These are phyloP conservation scores for Cutaneotrichosporon sp. DNA, from an alignment of 1,284 basidiomycete genomes.

Conservation along the genomic window DNA sequence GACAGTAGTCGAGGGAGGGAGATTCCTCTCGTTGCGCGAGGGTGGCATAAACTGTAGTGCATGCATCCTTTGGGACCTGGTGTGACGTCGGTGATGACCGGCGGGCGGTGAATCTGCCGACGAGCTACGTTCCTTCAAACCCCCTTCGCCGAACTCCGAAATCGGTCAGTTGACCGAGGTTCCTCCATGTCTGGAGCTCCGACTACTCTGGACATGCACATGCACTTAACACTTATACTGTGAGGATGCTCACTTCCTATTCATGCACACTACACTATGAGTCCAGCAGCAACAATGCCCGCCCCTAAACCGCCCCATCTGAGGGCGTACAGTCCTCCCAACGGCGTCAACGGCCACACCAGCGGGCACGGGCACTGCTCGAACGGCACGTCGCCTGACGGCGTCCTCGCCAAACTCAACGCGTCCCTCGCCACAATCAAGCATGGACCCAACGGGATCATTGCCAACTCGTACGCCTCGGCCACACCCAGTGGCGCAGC, in stretches of 20 bases:
- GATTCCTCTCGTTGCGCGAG: not conserved
- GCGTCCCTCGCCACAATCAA: constrained; percentile 2
- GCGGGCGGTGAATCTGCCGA: no score
- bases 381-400: no score
- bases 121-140: no score
- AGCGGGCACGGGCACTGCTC: not conserved
- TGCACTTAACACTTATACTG: no score
- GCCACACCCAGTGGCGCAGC: not conserved
- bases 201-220: no score
- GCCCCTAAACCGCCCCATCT: not conserved
- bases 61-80: no score
- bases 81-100: no score
- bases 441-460: not conserved
- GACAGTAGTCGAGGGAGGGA: not conserved
- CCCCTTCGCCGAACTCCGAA: not conserved
- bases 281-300: not conserved
- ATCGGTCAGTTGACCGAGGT: not conserved
- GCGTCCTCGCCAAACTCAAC: not conserved
- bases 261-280: not conserved
- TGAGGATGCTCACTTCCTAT: no score
- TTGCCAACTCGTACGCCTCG: constrained; percentile 1
- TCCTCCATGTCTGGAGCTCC: no score
- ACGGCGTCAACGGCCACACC: not conserved
- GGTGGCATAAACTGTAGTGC: not conserved
- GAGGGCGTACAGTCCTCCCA: not conserved